phyloP scores from a whole-genome alignment of 2,329 filamentous ascomycete genomes.

The Diaporthe aspalathi region DNA sequence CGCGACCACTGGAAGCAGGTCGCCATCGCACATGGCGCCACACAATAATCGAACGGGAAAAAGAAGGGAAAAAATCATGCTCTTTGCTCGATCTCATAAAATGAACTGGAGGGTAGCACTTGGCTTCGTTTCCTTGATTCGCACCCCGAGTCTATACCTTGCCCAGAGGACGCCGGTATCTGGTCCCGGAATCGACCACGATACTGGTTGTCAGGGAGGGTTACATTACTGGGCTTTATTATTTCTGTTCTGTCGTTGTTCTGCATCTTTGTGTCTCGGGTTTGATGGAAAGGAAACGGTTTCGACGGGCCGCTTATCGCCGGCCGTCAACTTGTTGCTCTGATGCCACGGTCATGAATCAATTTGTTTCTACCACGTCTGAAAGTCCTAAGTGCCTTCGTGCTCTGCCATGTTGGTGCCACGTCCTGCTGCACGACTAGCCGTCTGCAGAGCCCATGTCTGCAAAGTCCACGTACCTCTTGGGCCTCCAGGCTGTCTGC shows the following conservation, averaged over 20 bases:
- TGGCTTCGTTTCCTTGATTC: slow-evolving; percentile 17
- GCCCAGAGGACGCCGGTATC: slow-evolving; percentile 22
- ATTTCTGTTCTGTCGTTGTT: slow-evolving; percentile 20
- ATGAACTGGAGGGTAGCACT: slow-evolving; percentile 38
- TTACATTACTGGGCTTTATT: slow-evolving; percentile 25
- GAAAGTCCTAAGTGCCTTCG: not conserved
- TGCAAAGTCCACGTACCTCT: not conserved
- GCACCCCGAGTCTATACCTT: slow-evolving; percentile 21
- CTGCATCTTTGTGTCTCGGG: slow-evolving; percentile 1
- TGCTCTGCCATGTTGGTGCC: not conserved
- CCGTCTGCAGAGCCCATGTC: too few relatives aligned
- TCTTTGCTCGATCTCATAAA: slow-evolving; percentile 6
- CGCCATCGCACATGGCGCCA: slow-evolving; percentile 57
- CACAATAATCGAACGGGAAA: slow-evolving; percentile 44
- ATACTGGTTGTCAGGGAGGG: slow-evolving; percentile 26
- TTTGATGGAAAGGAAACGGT: not conserved
- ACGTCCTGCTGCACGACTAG: not conserved
- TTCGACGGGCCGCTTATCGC: slow-evolving; percentile 32
- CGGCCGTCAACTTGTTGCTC: slow-evolving; percentile 21
- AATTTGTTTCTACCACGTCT: not conserved
- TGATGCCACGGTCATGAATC: not conserved
- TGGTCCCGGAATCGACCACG: not conserved
- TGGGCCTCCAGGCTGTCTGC: not conserved
- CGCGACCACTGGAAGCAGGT: slow-evolving; percentile 74
- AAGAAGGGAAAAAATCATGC: slow-evolving; percentile 20